Conservation (phyloP, 768 basidiomycete species). For the Suillus subaureus region DNA sequence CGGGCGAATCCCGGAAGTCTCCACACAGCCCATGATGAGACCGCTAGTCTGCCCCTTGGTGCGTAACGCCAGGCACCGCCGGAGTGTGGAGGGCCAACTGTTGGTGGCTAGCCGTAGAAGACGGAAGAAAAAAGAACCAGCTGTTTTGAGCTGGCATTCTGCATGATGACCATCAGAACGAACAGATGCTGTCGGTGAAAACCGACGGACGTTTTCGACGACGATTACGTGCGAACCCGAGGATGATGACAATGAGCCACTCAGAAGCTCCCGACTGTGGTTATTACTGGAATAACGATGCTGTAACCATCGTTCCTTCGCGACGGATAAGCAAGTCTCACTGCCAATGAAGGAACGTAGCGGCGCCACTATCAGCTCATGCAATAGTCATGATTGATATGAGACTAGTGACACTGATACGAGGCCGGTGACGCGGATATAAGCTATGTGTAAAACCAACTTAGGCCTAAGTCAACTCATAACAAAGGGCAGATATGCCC, state of each 20-base stretch:
- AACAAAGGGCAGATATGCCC: background rate
- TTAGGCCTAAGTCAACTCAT: background rate
- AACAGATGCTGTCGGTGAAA: constrained; percentile 1
- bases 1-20: background rate
- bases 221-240: background rate
- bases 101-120: background rate
- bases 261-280: constrained; percentile 1
- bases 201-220: background rate
- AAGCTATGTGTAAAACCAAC: constrained; percentile 1
- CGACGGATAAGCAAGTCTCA: constrained; percentile 10
- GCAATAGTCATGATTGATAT: constrained; percentile 4
- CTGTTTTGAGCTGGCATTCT: background rate
- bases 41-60: background rate
- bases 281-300: background rate
- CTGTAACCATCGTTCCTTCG: constrained; percentile 2
- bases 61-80: background rate
- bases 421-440: constrained; percentile 1
- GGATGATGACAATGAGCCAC: constrained; percentile 4
- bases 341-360: background rate
- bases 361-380: constrained; percentile 2
- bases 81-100: background rate
- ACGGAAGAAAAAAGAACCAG: background rate
- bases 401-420: background rate
- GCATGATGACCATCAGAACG: background rate
- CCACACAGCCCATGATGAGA: background rate